Evolutionary conservation across 176 grass and related monocot genomes (phyloP), one percentile per base, ranked within the genome.

Genomic region (Aechmea fasciata): DNA sequence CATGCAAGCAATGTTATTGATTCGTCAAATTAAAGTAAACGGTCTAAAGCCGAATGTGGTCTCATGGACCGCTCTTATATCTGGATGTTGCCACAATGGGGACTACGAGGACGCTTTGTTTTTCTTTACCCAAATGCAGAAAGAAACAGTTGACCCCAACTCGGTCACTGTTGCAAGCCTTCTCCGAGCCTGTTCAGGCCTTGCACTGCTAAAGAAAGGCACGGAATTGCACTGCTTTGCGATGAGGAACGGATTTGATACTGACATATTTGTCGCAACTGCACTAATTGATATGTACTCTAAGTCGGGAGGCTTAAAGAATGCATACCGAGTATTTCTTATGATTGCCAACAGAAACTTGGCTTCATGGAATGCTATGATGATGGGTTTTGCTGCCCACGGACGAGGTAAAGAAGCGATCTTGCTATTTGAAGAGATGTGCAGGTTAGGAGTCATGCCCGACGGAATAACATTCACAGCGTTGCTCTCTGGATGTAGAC

Each of bases 381-480:
- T 96, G 19, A 88, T 79, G 13, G 91, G 85, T 3, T 79, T 96
- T 3, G 82, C 85, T 24, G 53, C 82, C 48, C 85, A 91, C 13
- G 85, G 91, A 55, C 83, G 81, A 53, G 77, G 77, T 18, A 68
- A 26, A 3, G 82, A 82, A 22, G 82, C 83, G 13, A 69, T 91
- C 17, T 62, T 59, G 10, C 80, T 91, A 71, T 91, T 91, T 57
- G 24, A 86, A 28, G 67, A 84, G 70, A 91, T 91, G 85, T 83
- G 82, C 57, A 26, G 29, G 63, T 81, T 77, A 26, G 85, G 87
- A 76, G 18, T 79, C 54, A 83, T 69, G 71, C 83, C 85, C 25
- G 83, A 91, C 74, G 72, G 79, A 63, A 83, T 86, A 64, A 96
- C 91, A 74, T 96, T 91, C 79, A 91, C 87, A 5, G 85, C 87